Evolutionary conservation across 805 yeast genomes (phyloP), one percentile per base, ranked within the genome.

Genomic region (Barnettozyma siamensis): DNA sequence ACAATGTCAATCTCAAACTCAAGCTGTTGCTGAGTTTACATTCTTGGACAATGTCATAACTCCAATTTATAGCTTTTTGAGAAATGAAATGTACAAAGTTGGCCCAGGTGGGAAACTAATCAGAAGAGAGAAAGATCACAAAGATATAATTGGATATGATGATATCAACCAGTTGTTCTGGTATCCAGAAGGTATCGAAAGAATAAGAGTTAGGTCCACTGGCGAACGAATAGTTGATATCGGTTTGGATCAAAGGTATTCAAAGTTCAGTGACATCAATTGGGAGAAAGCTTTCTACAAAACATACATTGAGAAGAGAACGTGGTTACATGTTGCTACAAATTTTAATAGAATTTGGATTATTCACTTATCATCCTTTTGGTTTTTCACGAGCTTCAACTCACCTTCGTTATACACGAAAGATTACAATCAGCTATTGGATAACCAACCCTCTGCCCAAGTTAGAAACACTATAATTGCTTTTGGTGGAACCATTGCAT

Each of bases 161-260:
- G 96, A 88, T 60, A 76, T 87, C 57, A 88, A 88, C 58, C 96
- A 88, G 54, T 64, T 83, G 15, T 88, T 88, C 56, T 88, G 96
- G 96, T 83, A 83, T 50, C 73, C 78, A 1, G 75, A 78, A 46
- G 89, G 94, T 0, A 67, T 88, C 30, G 77, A 77, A 46, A 69
- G 75, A 40, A 66, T 88, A n/a, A 59, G 61, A 2, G 55, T 82
- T 24, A 56, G 62, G 8, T 37, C 43, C 13, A 65, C 70, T 5
- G 66, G 66, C 31, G 60, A 59, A 5, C 61, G 62, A 33, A 57
- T 85, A 19, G 73, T 85, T 60, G 76, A 74, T 44, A 49, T 75
- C 21, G 71, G 74, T 2, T 64, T 76, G 0, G 51, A 62, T 5
- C 74, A 78, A 39, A 65, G 96, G 48, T 86, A 75, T 50, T 43